phyloP scores from a whole-genome alignment of 2,329 filamentous ascomycete genomes.

The Colletotrichum tamarilloi region DNA sequence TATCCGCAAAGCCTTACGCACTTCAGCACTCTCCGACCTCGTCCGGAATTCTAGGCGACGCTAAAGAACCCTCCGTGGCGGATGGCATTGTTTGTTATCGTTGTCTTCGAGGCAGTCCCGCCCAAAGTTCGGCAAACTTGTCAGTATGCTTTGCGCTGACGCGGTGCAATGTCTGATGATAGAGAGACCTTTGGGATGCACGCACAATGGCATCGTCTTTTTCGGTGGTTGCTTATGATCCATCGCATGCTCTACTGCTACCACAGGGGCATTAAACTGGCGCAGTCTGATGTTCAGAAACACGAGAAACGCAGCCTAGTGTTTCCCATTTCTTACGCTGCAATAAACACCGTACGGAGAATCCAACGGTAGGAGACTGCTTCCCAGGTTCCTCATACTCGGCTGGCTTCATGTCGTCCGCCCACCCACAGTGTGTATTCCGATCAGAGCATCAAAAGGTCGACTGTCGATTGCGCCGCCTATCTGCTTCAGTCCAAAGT shows the following conservation, averaged over 20 bases:
- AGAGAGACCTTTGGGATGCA: neutral
- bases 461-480: neutral
- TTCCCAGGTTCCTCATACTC: constrained; percentile 19
- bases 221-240: neutral
- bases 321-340: constrained; percentile 32
- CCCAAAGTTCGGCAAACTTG: constrained; percentile 23
- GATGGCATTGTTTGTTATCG: constrained; percentile 8
- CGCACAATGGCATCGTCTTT: constrained; percentile 3
- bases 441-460: neutral
- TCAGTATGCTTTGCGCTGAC: constrained; percentile 19
- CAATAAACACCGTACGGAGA: neutral
- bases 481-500: constrained; percentile 21
- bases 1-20: neutral
- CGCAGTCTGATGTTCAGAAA: constrained; percentile 32
- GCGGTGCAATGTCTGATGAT: neutral
- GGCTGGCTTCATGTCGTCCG: constrained; percentile 33
- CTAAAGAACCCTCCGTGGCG: constrained; percentile 15
- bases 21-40: constrained; percentile 10
- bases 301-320: constrained; percentile 34
- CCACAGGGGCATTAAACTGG: constrained; percentile 24
- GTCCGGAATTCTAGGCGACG: constrained; percentile 20
- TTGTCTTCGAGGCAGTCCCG: neutral
- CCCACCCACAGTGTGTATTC: constrained; percentile 19
- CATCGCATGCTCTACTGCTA: neutral
- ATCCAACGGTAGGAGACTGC: constrained; percentile 5